phyloP scores from a whole-genome alignment of 2,329 filamentous ascomycete genomes.

The Phialophora tarda region DNA sequence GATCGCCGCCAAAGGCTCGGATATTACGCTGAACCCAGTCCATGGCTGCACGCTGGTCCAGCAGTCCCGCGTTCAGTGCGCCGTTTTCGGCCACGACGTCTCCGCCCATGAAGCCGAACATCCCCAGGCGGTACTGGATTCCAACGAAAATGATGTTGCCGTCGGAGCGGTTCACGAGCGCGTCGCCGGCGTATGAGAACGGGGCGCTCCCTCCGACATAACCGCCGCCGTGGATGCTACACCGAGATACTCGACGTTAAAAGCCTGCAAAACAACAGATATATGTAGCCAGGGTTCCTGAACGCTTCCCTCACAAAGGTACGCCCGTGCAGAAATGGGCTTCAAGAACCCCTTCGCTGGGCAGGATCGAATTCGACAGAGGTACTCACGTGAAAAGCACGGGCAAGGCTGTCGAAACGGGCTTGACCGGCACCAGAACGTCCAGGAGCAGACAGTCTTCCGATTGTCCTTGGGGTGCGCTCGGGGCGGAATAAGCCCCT shows the following conservation, averaged over 20 bases:
- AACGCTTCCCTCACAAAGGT: background rate
- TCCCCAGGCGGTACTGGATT: constrained; percentile 77
- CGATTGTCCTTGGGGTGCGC: constrained; percentile 21
- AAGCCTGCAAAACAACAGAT: constrained; percentile 2
- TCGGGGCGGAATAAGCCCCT: constrained; percentile 11
- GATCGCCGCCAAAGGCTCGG: constrained; percentile 46
- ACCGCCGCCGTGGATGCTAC: constrained; percentile 37
- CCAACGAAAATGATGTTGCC: constrained; percentile 66
- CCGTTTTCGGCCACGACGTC: constrained; percentile 19
- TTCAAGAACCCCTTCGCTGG: background rate
- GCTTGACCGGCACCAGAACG: constrained; percentile 20
- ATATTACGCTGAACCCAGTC: constrained; percentile 49
- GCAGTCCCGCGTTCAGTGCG: constrained; percentile 44
- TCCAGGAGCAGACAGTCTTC: constrained; percentile 28
- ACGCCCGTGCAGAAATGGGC: background rate
- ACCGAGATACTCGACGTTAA: constrained; percentile 5
- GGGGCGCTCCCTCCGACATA: constrained; percentile 35
- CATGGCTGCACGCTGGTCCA: constrained; percentile 47
- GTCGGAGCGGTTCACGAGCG: constrained; percentile 35
- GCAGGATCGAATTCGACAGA: background rate
- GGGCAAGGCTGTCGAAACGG: constrained; percentile 22
- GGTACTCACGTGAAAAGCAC: constrained; percentile 35
- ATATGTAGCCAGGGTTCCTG: background rate
- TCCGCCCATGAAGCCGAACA: constrained; percentile 67
- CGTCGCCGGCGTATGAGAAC: constrained; percentile 29